Conservation (phyloP, 495 filamentous ascomycete genomes). For the Penicillium fimorum region DNA sequence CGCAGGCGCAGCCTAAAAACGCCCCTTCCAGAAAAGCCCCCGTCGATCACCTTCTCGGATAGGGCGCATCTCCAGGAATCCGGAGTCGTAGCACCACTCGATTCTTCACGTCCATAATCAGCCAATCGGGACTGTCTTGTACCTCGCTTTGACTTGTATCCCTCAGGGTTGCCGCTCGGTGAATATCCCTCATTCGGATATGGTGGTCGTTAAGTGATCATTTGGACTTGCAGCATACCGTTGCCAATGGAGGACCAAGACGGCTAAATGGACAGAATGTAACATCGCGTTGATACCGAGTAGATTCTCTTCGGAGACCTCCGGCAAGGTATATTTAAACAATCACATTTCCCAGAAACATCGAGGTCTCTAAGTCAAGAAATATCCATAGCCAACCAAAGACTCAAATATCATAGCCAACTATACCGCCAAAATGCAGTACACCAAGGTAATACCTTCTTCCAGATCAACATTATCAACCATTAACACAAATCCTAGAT, state of each 20-base stretch:
- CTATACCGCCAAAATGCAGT: conserved; percentile 25
- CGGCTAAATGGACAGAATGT: background rate
- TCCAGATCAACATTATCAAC: background rate
- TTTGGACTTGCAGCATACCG: conserved; percentile 1
- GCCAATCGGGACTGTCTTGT: conserved; percentile 6
- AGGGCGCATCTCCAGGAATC: background rate
- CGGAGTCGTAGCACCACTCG: conserved; percentile 12
- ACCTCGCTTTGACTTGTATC: conserved; percentile 4
- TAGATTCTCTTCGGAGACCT: background rate
- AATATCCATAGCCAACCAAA: background rate
- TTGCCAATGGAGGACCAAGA: conserved; percentile 12
- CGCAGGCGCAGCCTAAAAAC: conserved; percentile 3
- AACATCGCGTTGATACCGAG: conserved; percentile 1
- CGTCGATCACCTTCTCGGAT: conserved; percentile 14
- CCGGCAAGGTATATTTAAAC: conserved; percentile 11
- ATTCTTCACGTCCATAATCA: conserved; percentile 18
- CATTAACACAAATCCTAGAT: conserved; percentile 17
- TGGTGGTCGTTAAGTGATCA: background rate
- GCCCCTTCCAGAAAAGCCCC: background rate
- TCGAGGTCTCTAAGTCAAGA: background rate
- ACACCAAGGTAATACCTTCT: conserved; percentile 25
- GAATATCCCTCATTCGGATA: conserved; percentile 17
- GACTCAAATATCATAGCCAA: background rate
- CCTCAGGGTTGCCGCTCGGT: conserved; percentile 18
- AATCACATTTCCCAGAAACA: background rate